Base-by-base conservation (phyloP, 768 basidiomycete genomes). In the Krasilnikovozyma curviuscula region DNA sequence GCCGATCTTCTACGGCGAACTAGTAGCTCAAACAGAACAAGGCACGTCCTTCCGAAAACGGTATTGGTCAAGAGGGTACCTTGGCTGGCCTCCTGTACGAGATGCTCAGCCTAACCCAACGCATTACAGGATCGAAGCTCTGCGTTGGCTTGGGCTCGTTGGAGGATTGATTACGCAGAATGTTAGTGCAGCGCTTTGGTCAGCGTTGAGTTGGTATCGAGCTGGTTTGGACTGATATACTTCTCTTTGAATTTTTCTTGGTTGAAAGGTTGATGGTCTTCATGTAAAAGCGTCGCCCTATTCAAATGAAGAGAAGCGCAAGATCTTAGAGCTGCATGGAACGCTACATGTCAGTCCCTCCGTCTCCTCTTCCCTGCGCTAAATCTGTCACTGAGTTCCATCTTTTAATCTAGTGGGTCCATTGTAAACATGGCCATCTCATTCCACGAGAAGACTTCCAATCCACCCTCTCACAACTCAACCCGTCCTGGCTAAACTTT, bases 281-380 rank as follows among this genome's bases (percentile, higher is more conserved):
- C 89, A 95, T 59, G 77, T 77, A 44, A 84, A 83, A 65, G 82
- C 84, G 5, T 53, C 50, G 6, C 47, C 50, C 7, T 52, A 40
- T 24, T 41, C 50, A 3, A 2, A 5, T 34, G 28, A 18, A 28
- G 50, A 52, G 61, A 44, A 65, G 54, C 44, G 62, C 55, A 61
- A 65, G 23, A 76, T 86, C 37, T 67, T 93, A 21, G 84, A 91
- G 61, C 72, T 95, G 7, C 88, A 95, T 61, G 88, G 88, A 18
- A 83, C 79, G 16, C 64, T 95, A 10, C 81, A 83, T 63, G 83
- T 84, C 54, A 45, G 70, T 63, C 41, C 44, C 24, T n/a, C 35
- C 23, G 5, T 49, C 24, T 33, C 13, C 21, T 10, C 6, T 23
- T 42, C 27, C 37, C 18, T 29, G 32, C 13, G 12, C n/a, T 40